These are phyloP conservation scores for Ogataea trehaloabstinens DNA, from an alignment of 805 yeast species.

Conservation along the genomic window DNA sequence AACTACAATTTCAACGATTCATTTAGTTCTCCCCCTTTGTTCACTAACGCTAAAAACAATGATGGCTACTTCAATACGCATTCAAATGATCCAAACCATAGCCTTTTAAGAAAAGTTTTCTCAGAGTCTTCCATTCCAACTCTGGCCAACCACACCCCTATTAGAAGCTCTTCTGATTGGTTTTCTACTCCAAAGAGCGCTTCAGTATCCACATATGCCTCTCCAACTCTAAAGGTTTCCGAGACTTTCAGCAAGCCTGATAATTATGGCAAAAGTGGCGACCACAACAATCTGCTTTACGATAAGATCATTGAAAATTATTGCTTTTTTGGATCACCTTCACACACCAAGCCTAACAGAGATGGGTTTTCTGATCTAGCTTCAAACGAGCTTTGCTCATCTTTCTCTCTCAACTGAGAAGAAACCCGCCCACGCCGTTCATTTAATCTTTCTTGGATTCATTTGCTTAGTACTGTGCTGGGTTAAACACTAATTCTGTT, in stretches of 20 bases:
- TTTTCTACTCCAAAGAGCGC: constrained; percentile 6
- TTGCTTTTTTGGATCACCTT: constrained; percentile 29
- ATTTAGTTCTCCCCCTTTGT: constrained; percentile 12
- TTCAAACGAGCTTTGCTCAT: constrained; percentile 3
- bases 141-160: constrained; percentile 5
- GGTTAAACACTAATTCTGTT: no score
- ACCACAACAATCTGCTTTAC: constrained; percentile 17
- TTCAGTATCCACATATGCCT: constrained; percentile 13
- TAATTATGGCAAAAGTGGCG: not conserved
- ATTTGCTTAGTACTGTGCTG: constrained; percentile 3
- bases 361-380: constrained; percentile 4
- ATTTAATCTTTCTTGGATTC: constrained; percentile 1
- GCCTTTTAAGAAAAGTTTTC: constrained; percentile 26
- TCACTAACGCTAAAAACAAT: constrained; percentile 1
- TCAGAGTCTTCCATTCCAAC: constrained; percentile 30
- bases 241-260: constrained; percentile 1
- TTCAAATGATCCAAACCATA: constrained; percentile 26
- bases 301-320: constrained; percentile 27
- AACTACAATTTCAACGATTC: constrained; percentile 31
- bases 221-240: constrained; percentile 3
- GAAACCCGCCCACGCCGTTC: constrained; percentile 1
- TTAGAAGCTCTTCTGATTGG: not conserved
- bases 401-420: constrained; percentile 14
- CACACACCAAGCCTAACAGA: constrained; percentile 7
- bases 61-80: constrained; percentile 15